Conservation (phyloP, 2,329 filamentous ascomycete genomes). For the Pyricularia grisea region DNA sequence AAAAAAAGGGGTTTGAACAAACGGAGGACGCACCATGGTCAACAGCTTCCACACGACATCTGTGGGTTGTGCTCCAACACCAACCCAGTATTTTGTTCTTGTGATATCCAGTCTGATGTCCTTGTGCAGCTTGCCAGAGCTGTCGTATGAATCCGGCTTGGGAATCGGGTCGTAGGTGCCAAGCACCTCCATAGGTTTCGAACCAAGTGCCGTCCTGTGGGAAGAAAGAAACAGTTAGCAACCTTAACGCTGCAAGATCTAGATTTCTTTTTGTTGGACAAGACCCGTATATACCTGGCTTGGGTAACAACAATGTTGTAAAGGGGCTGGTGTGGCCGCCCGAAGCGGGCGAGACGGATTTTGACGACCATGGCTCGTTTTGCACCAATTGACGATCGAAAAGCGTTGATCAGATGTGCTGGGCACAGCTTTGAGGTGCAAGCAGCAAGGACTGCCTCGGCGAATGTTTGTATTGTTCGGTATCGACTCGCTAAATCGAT, state of each 20-base stretch:
- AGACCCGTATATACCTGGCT: conserved; percentile 57
- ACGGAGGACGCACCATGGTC: conserved; percentile 53
- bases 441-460: not conserved
- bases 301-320: conserved; percentile 98
- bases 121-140: conserved; percentile 67
- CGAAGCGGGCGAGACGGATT: conserved; percentile 90
- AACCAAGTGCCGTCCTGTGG: conserved; percentile 71
- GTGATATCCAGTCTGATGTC: conserved; percentile 79
- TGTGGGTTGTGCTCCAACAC: conserved; percentile 90
- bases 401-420: not conserved
- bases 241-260: not conserved
- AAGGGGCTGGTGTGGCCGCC: conserved; percentile 76
- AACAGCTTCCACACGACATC: conserved; percentile 83
- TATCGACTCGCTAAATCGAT: not conserved
- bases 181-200: conserved; percentile 86
- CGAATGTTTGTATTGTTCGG: not conserved
- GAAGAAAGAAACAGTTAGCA: not conserved
- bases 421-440: not conserved
- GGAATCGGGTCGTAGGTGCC: conserved; percentile 66
- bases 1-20: too few relatives aligned
- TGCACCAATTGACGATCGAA: not conserved
- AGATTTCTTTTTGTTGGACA: not conserved
- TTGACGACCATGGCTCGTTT: conserved; percentile 67
- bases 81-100: conserved; percentile 89
- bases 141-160: conserved; percentile 49